Percentiles rank a stretch among this genome's conserved stretches.
Evolutionary conservation across 768 basidiomycete species (phyloP).

Genomic region (Daedaleopsis nitida): DNA sequence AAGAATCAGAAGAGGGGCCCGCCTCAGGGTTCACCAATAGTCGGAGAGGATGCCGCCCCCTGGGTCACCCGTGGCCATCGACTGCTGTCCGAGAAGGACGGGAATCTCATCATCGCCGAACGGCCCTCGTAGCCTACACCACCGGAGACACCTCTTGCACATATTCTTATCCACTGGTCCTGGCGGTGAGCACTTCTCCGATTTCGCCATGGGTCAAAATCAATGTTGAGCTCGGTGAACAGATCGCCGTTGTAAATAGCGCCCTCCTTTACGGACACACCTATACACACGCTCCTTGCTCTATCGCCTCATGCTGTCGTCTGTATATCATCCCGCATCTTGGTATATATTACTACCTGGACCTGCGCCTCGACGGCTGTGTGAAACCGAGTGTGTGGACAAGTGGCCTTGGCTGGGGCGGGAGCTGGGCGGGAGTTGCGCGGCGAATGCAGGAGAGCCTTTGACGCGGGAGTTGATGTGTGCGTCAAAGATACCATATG

Average conservation of each 20-base stretch:
- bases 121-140: neutral
- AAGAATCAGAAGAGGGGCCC: slow-evolving; percentile 13
- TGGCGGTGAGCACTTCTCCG: slow-evolving; percentile 5
- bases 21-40: slow-evolving; percentile 24
- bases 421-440: neutral
- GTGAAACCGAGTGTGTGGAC: neutral
- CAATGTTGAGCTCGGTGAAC: neutral
- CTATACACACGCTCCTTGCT: slow-evolving; percentile 1
- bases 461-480: slow-evolving; percentile 6
- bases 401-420: neutral
- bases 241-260: slow-evolving; percentile 12
- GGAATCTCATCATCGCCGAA: slow-evolving; percentile 22
- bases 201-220: neutral
- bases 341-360: neutral
- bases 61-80: slow-evolving; percentile 32
- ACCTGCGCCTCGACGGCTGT: neutral
- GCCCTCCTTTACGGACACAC: slow-evolving; percentile 7
- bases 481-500: slow-evolving; percentile 13
- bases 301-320: slow-evolving; percentile 3
- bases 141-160: neutral
- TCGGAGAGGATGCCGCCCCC: slow-evolving; percentile 28
- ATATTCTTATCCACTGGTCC: slow-evolving; percentile 3
- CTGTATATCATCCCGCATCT: slow-evolving; percentile 12
- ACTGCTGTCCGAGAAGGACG: slow-evolving; percentile 32
- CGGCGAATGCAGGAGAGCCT: neutral